phyloP scores from a whole-genome alignment of 495 filamentous ascomycete genomes.

The Cenococcum geophilum region DNA sequence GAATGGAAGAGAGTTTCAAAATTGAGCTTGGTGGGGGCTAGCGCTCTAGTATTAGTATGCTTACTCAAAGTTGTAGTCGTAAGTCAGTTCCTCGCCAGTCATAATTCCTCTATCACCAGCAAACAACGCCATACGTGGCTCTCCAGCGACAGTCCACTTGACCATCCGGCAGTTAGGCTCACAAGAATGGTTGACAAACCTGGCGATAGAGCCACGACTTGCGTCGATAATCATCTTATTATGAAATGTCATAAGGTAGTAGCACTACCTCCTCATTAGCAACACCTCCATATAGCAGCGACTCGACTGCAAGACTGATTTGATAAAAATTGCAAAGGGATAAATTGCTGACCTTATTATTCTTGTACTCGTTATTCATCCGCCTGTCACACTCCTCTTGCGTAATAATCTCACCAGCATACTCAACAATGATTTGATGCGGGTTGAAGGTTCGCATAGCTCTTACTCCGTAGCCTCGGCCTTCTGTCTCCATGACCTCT shows the following conservation, averaged over 20 bases:
- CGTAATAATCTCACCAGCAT: constrained; percentile 94
- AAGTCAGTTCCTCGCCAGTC: constrained; percentile 95
- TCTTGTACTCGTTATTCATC: constrained; percentile 86
- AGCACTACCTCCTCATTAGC: constrained; percentile 50
- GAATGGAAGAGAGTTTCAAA: neutral
- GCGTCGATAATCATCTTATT: constrained; percentile 99
- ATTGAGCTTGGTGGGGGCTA: too few species aligned
- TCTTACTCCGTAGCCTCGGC: constrained; percentile 86
- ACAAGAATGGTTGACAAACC: constrained; percentile 97
- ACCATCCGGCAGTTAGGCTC: constrained; percentile 96
- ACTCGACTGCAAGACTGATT: neutral
- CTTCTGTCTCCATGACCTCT: constrained; percentile 82
- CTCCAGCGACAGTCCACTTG: constrained; percentile 92
- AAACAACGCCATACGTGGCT: constrained; percentile 95
- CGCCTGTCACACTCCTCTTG: constrained; percentile 86
- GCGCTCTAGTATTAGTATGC: constrained; percentile 18
- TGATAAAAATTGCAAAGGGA: constrained; percentile 19
- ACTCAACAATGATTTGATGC: constrained; percentile 95
- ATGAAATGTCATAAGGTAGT: constrained; percentile 96
- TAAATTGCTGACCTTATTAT: constrained; percentile 71
- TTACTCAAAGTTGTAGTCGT: constrained; percentile 97
- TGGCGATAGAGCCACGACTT: constrained; percentile 87
- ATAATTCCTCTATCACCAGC: constrained; percentile 82
- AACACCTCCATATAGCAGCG: neutral
- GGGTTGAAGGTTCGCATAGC: constrained; percentile 81